Base-by-base conservation (phyloP, 75 land plant species). In the Picea glauca region DNA sequence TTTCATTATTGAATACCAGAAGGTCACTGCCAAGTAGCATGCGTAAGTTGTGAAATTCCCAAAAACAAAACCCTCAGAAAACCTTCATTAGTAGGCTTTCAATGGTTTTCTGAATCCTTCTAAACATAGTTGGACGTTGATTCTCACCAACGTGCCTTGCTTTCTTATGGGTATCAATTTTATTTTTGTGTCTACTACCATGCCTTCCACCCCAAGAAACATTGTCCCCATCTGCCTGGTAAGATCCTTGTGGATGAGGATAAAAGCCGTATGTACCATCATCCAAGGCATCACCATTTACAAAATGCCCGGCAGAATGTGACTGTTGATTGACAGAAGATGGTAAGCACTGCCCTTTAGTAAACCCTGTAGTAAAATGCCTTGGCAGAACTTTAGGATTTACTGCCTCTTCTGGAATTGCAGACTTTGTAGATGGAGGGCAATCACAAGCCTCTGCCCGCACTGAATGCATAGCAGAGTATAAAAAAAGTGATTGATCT, bases 11-110 rank as follows among this genome's bases (percentile, higher is more conserved):
- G 79, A 95, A 94, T 6, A 95, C 74, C 70, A 98, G 90, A 85
- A 98, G 83, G 78, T 94, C 99, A 89, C 96, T 95, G 26, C 99
- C 99, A 68, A 98, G 80, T 58, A 98, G 93, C 95, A 98, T 98
- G 3, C 93, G 87, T 66, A 98, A 85, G 63, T 98, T 96, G 85
- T 95, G 94, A 78, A 98, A 93, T 81, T 98, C 90, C 99, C 99
- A 98, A 85, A 26, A 91, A 91, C 65, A 98, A 72, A 79, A 95
- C 96, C 80, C 99, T 89, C 56, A 89, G 75, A 76, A 98, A 98
- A 35, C 83, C 91, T 84, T 91, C 95, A 72, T 84, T 80, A 43
- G 83, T 80, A 38, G 78, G 70, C 66, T 88, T 83, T 66, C 82
- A 85, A 74, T 85, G 83, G 33, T 84, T 88, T 60, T 93, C 98